A percentile compares a stretch with the other conserved stretches of the same genome.
Evolutionary conservation across 2,329 filamentous ascomycete genomes (phyloP).

Genomic region (Tolypocladium capitatum): DNA sequence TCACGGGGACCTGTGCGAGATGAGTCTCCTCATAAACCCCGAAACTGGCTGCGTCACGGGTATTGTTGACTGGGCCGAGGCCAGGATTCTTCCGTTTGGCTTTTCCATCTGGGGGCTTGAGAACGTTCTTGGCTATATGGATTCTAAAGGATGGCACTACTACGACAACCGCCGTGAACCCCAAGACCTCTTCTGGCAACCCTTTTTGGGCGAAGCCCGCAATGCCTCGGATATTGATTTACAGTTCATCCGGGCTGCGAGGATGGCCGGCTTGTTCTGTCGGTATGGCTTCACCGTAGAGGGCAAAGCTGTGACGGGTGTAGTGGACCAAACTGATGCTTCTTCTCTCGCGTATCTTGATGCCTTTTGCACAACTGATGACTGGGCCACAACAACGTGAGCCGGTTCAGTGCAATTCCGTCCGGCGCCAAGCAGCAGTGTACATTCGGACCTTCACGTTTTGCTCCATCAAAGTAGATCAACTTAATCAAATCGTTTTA

Average conservation of each 20-base stretch:
- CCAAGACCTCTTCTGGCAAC: background rate
- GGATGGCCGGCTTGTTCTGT: constrained; percentile 1
- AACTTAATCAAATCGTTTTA: too few species aligned
- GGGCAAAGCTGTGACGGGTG: background rate
- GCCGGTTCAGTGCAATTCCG: too few species aligned
- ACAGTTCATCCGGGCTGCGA: background rate
- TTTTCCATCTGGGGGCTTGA: constrained; percentile 15
- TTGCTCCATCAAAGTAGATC: too few species aligned
- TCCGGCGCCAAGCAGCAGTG: too few species aligned
- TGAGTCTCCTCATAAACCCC: constrained; percentile 15
- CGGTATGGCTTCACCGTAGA: background rate
- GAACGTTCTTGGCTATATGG: constrained; percentile 10
- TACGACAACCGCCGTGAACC: constrained; percentile 2
- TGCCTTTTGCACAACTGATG: background rate
- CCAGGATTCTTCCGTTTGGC: constrained; percentile 14
- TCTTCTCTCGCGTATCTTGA: background rate
- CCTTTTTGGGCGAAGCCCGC: background rate
- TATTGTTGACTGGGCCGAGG: constrained; percentile 17
- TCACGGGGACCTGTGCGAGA: constrained; percentile 12
- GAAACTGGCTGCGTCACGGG: constrained; percentile 14
- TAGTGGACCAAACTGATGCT: background rate
- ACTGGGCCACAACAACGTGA: background rate
- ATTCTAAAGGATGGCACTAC: constrained; percentile 7
- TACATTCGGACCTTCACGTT: too few species aligned
- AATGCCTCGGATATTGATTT: background rate